A percentile compares a stretch with the other conserved stretches of the same genome.
phyloP scores from a whole-genome alignment of 176 grass and related monocot species.

The Areca catechu region DNA sequence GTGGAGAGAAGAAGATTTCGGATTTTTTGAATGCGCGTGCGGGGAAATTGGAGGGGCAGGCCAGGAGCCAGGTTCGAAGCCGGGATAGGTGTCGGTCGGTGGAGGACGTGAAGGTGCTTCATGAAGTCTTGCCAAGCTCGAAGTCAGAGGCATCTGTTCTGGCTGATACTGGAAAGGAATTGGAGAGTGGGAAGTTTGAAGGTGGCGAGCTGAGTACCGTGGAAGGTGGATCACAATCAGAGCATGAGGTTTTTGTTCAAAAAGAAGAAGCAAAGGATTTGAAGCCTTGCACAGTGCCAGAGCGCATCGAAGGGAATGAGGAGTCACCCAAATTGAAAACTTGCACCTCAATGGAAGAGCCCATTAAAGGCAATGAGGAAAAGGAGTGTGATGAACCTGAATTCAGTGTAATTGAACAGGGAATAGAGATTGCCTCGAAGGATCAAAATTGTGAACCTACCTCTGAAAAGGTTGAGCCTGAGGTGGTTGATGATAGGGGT shows the following conservation, averaged over 20 bases:
- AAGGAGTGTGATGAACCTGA: constrained; percentile 28
- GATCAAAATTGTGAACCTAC: constrained; percentile 7
- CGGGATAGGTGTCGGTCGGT: constrained; percentile 24
- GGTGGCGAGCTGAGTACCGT: neutral
- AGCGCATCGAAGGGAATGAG: constrained; percentile 7
- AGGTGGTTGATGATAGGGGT: constrained; percentile 11
- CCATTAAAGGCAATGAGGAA: constrained; percentile 24
- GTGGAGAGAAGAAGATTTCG: constrained; percentile 23
- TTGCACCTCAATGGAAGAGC: constrained; percentile 47
- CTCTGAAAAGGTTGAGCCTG: constrained; percentile 12
- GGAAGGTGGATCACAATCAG: neutral
- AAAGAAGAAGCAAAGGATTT: constrained; percentile 14
- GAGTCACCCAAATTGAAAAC: constrained; percentile 58
- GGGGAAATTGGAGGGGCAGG: constrained; percentile 22
- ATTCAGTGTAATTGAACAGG: constrained; percentile 63
- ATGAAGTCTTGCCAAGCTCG: constrained; percentile 58
- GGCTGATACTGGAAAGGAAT: neutral
- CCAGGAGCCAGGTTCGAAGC: constrained; percentile 27
- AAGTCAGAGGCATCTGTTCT: constrained; percentile 25
- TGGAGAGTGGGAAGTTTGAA: constrained; percentile 5
- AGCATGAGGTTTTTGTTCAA: constrained; percentile 4
- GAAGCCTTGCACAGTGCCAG: neutral
- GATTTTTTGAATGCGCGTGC: constrained; percentile 30
- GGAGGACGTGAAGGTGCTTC: constrained; percentile 69
- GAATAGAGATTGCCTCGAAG: constrained; percentile 40